phyloP scores from a whole-genome alignment of 2,329 filamentous ascomycete species.

The Mollisiaceae sp. region DNA sequence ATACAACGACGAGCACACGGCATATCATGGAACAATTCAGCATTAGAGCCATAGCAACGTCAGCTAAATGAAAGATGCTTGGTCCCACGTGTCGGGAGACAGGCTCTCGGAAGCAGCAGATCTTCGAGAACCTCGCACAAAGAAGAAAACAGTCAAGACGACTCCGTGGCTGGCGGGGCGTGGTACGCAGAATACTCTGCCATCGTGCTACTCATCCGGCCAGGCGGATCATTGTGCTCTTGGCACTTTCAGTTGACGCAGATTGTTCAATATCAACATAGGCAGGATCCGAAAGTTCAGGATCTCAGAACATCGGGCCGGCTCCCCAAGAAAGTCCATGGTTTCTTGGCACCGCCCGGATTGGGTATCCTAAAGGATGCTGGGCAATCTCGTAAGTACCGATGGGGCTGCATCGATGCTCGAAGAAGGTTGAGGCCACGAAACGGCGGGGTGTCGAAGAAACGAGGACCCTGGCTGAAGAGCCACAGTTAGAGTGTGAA shows the following conservation, averaged over 20 bases:
- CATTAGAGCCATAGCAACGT: conserved; percentile 20
- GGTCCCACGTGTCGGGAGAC: conserved; percentile 23
- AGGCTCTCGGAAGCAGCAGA: conserved; percentile 15
- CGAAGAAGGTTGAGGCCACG: not conserved
- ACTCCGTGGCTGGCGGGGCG: not conserved
- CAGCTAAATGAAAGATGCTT: conserved; percentile 21
- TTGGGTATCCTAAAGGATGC: not conserved
- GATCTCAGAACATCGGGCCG: conserved; percentile 18
- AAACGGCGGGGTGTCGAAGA: not conserved
- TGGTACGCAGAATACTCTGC: conserved; percentile 22
- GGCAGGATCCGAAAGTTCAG: conserved; percentile 19
- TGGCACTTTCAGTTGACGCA: conserved; percentile 11
- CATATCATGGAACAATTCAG: conserved; percentile 17
- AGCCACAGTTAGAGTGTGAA: not conserved
- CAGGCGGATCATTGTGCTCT: conserved; percentile 16
- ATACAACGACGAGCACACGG: conserved; percentile 12
- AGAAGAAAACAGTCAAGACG: conserved; percentile 11
- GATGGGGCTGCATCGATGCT: not conserved
- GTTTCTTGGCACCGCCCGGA: not conserved
- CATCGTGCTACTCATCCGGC: conserved; percentile 12
- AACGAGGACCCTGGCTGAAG: not conserved
- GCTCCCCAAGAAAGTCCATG: conserved; percentile 8
- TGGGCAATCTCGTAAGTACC: conserved; percentile 5
- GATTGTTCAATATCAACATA: conserved; percentile 15
- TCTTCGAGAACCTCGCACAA: conserved; percentile 20